phyloP scores from a whole-genome alignment of 148 eudicot species.

The Chenopodium berlandieri region DNA sequence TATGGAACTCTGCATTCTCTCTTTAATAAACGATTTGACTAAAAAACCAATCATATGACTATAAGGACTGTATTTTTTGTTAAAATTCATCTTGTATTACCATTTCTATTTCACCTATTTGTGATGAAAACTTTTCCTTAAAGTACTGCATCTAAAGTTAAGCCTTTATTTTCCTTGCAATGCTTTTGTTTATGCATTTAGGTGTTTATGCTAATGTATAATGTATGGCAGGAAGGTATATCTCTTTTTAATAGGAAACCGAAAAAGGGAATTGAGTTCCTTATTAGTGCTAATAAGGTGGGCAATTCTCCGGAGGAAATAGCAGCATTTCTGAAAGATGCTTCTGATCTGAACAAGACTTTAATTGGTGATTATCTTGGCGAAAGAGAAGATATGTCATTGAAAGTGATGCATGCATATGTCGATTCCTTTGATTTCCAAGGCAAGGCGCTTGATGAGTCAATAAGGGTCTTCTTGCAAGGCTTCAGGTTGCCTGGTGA shows the following conservation, averaged over 20 bases:
- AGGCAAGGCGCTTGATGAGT: constrained; percentile 83
- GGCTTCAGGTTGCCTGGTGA: constrained; percentile 99
- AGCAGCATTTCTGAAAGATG: constrained; percentile 79
- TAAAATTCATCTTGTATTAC: not conserved
- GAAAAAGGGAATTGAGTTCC: constrained; percentile 91
- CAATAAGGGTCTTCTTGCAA: constrained; percentile 78
- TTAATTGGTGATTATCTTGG: constrained; percentile 96
- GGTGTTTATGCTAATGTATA: constrained; percentile 32
- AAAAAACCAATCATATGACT: not conserved
- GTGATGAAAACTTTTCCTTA: not conserved
- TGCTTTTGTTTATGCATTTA: not conserved
- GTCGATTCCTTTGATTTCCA: constrained; percentile 94
- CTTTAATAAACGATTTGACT: not conserved
- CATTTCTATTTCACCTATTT: no score
- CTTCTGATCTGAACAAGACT: constrained; percentile 80
- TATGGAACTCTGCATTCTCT: not conserved
- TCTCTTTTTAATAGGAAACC: constrained; percentile 95
- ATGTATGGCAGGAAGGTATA: constrained; percentile 96
- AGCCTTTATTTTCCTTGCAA: not conserved
- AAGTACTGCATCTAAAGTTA: not conserved
- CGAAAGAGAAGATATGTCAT: constrained; percentile 86
- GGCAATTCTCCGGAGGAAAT: constrained; percentile 87
- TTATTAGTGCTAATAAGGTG: constrained; percentile 91
- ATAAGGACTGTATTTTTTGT: constrained; percentile 2
- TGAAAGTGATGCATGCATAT: constrained; percentile 98